phyloP scores from a whole-genome alignment of 495 filamentous ascomycete species.

The Penicillium salamii region DNA sequence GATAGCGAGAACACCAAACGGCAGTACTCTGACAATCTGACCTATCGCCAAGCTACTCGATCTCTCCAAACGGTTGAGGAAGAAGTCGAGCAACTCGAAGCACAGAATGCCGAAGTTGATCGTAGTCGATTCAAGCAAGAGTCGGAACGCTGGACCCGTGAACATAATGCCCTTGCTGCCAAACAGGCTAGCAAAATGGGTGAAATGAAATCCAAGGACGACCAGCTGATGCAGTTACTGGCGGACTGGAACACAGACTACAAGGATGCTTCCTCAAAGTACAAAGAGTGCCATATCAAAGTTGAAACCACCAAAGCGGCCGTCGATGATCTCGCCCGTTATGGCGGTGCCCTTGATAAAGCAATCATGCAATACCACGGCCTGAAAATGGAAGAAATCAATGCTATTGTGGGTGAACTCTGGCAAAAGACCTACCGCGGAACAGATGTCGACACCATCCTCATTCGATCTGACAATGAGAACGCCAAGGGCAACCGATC shows the following conservation, averaged over 20 bases:
- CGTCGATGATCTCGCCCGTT: constrained; percentile 83
- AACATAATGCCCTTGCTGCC: constrained; percentile 58
- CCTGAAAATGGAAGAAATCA: constrained; percentile 98
- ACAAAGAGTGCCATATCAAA: constrained; percentile 83
- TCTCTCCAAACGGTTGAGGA: constrained; percentile 60
- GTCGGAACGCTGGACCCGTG: constrained; percentile 57
- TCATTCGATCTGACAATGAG: constrained; percentile 88
- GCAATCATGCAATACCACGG: constrained; percentile 96
- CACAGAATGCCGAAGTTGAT: constrained; percentile 79
- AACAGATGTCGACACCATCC: constrained; percentile 94
- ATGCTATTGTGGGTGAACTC: constrained; percentile 87
- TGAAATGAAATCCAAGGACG: constrained; percentile 75
- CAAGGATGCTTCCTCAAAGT: constrained; percentile 75
- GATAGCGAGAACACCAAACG: constrained; percentile 76
- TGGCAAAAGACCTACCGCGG: constrained; percentile 97
- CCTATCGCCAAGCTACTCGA: constrained; percentile 69
- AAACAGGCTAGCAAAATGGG: constrained; percentile 65
- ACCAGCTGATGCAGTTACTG: constrained; percentile 64
- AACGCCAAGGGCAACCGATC: constrained; percentile 68
- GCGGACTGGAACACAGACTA: constrained; percentile 84
- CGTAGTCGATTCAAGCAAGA: constrained; percentile 69
- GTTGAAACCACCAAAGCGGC: constrained; percentile 92
- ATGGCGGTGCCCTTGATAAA: constrained; percentile 77
- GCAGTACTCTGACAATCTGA: constrained; percentile 82
- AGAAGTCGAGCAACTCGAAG: constrained; percentile 75